Percentiles rank a stretch among this genome's conserved stretches.
Conservation (phyloP, 2,329 filamentous ascomycete species). For the Capronia epimyces region DNA sequence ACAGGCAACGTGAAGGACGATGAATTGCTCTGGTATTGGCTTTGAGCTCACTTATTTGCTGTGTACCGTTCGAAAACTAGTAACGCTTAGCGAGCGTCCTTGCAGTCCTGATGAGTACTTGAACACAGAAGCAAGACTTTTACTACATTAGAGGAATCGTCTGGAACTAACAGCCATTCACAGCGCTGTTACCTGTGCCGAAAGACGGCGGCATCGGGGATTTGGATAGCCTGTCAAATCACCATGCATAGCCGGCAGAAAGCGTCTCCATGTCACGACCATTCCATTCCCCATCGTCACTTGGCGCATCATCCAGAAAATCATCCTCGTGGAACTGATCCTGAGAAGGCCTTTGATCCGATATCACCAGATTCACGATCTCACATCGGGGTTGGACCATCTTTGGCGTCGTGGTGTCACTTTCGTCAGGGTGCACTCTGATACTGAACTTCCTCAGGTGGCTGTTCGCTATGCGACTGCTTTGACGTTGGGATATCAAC, state of each 20-base stretch:
- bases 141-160: too few species aligned
- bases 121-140: too few species aligned
- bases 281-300: slow-evolving; percentile 56
- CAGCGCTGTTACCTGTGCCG: background rate
- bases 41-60: too few species aligned
- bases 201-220: background rate
- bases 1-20: too few species aligned
- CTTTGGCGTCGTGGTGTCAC: slow-evolving; percentile 2
- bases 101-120: too few species aligned
- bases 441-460: slow-evolving; percentile 11
- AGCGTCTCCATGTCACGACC: slow-evolving; percentile 38
- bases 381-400: slow-evolving; percentile 52
- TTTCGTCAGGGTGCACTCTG: slow-evolving; percentile 14
- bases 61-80: too few species aligned
- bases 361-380: slow-evolving; percentile 54
- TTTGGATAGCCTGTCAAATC: background rate
- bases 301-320: slow-evolving; percentile 56
- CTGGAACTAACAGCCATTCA: background rate
- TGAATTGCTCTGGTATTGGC: too few species aligned
- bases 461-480: slow-evolving; percentile 33
- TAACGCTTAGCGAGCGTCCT: too few species aligned
- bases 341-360: slow-evolving; percentile 57
- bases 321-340: slow-evolving; percentile 54
- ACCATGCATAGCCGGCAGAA: slow-evolving; percentile 19
- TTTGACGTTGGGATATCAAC: slow-evolving; percentile 37